Evolutionary conservation across 2,329 filamentous ascomycete species (phyloP), one percentile per base, ranked within the genome.

Genomic region (Fusarium sp.): DNA sequence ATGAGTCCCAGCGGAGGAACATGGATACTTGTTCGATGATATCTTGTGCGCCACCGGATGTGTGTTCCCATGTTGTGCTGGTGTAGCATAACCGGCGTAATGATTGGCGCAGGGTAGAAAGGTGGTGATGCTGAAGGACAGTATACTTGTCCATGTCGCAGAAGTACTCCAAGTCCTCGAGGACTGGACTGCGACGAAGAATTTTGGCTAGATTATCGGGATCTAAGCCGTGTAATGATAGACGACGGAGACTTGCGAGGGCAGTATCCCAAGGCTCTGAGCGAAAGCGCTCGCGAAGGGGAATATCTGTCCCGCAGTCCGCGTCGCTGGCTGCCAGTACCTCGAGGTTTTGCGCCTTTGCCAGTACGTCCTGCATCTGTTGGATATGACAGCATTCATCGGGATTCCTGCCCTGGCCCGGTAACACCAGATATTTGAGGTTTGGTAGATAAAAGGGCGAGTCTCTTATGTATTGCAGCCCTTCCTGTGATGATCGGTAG

Each of bases 141-240:
- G 73, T 75, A 23, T 75, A 75, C 43, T 75, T 75, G 46, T 75
- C 70, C 72, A 75, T 74, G 23, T 75, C 73, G 39, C 73, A 75
- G 20, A 75, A 75, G 37, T 75, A 75, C 39, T 75, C 73, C 3
- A 75, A 49, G 8, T 75, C 73, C 46, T 75, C 73, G 3, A 75
- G 38, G 4, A 71, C 66, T 11, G 73, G 73, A 29, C 71, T 75
- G 7, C 70, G 70, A 4, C 57, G 57, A 13, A 75, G 68, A 3
- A 75, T 75, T 28, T 75, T 75, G 43, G 55, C 70, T 15, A 75
- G 52, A 33, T 74, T 75, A 6, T 73, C 73, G 4, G 73, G 69
- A 10, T 75, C 73, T 18, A 75, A 28, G 9, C 73, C 73, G 31
- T 75, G 73, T 10, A 75, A 55, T 28, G 73, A 75, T 31, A 75